These are phyloP conservation scores for Narthecium ossifragum DNA, from an alignment of 106 monocot genomes.

Conservation along the genomic window DNA sequence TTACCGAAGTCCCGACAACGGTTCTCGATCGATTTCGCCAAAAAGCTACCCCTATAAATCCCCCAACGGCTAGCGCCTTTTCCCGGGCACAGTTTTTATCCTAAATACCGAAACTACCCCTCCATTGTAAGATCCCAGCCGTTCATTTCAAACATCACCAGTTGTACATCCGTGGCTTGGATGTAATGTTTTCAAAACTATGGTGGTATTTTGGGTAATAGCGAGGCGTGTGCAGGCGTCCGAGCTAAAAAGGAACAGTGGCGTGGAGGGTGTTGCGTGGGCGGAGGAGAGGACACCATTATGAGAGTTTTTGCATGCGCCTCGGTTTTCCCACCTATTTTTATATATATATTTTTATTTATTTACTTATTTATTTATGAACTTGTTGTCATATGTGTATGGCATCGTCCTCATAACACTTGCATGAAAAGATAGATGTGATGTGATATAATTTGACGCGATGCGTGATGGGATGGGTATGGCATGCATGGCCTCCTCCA, in stretches of 20 bases:
- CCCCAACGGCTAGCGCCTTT: not conserved
- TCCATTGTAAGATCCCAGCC: not conserved
- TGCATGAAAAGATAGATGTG: not conserved
- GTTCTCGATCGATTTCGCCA: too few relatives aligned
- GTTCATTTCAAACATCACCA: not conserved
- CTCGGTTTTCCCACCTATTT: not conserved
- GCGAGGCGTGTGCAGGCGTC: not conserved
- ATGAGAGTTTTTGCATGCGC: conserved; percentile 14
- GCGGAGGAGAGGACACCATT: conserved; percentile 2
- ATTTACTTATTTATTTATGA: not conserved
- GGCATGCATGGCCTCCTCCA: too few relatives aligned
- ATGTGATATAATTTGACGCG: not conserved
- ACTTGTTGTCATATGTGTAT: not conserved
- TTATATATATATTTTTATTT: not conserved
- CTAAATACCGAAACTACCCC: not conserved
- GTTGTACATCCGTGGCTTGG: not conserved
- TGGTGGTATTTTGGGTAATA: not conserved
- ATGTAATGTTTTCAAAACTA: not conserved
- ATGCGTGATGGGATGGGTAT: too few relatives aligned
- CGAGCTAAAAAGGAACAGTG: not conserved
- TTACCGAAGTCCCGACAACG: too few relatives aligned
- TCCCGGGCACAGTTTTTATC: not conserved
- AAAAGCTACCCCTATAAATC: too few relatives aligned
- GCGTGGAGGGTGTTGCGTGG: conserved; percentile 7
- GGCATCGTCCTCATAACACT: not conserved